A percentile compares a stretch with the other conserved stretches of the same genome.
Conservation (phyloP, 116 monocot species). For the Phalaenopsis hybrid region DNA sequence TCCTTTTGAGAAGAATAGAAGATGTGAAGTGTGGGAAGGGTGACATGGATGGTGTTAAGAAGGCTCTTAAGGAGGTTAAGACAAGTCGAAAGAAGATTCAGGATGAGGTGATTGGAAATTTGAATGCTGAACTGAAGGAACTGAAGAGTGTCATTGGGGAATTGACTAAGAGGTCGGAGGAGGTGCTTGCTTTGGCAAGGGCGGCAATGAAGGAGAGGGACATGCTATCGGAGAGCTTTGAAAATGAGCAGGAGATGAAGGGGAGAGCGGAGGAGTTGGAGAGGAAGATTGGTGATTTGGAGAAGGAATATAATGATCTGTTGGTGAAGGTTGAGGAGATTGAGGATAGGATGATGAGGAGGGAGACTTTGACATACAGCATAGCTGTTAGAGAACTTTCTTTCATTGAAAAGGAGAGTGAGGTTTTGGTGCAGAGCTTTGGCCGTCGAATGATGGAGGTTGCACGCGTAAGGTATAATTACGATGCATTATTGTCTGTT, state of each 20-base stretch:
- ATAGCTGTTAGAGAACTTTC: slow-evolving; percentile 62
- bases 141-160: slow-evolving; percentile 43
- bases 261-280: slow-evolving; percentile 37
- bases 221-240: slow-evolving; percentile 20
- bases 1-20: slow-evolving; percentile 46
- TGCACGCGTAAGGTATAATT: slow-evolving; percentile 33
- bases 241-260: slow-evolving; percentile 14
- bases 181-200: slow-evolving; percentile 26
- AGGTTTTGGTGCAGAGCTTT: slow-evolving; percentile 60
- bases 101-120: slow-evolving; percentile 30
- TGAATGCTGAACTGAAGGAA: slow-evolving; percentile 53
- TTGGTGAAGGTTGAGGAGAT: slow-evolving; percentile 62
- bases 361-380: slow-evolving; percentile 54
- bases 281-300: slow-evolving; percentile 22
- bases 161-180: slow-evolving; percentile 26
- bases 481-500: neutral
- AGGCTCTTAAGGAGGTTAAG: slow-evolving; percentile 52
- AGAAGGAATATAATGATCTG: slow-evolving; percentile 52
- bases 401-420: slow-evolving; percentile 71
- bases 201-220: slow-evolving; percentile 44
- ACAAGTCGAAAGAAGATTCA: slow-evolving; percentile 46
- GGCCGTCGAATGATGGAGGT: slow-evolving; percentile 21
- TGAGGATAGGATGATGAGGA: slow-evolving; percentile 50
- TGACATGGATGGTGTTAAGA: slow-evolving; percentile 29
- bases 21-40: slow-evolving; percentile 38